Base-by-base conservation (phyloP, 495 filamentous ascomycete species). In the Astrothelium subdiscretum region DNA sequence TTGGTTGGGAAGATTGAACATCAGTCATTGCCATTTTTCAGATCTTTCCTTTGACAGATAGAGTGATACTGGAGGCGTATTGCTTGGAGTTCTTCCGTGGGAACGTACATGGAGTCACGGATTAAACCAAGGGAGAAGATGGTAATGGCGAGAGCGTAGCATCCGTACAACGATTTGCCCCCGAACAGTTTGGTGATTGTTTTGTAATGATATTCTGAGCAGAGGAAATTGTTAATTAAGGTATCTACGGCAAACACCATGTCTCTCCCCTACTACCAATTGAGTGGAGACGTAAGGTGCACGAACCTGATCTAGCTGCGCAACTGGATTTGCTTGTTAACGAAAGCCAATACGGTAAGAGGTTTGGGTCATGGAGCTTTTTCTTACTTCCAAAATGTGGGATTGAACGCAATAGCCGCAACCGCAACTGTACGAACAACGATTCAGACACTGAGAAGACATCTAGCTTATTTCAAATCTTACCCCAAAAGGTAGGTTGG, bases 121-220 rank as follows among this genome's bases (percentile, higher is more conserved):
- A 96, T 70, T 63, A 98, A 85, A 29, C 94, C 94, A 48, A 98
- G 79, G 26, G 81, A 82, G 84, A 98, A 98, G 74, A 98, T 98
- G 57, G 85, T 82, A 60, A 83, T 73, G 40, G 92, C 94, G 32
- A 98, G 87, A 66, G 82, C 85, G 73, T 97, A 98, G 85, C 92
- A 97, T 60, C 85, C 94, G 65, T 81, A 77, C 68, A 88, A 87
- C 32, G 87, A 80, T 69, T 87, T 90, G 65, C 89, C 88, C 51
- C 85, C 81, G 71, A 96, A 95, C 65, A 92, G 82, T 71, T 87
- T 87, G 66, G 92, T 96, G 52, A 98, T 80, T 73, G 87, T 80
- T 74, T 89, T 89, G 73, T 86, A 89, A 76, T 87, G 88, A 77
- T 98, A 96, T 76, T 98, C 94, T 95, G 12, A 57, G 26, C 65